Evolutionary conservation across 371 early-diverging fungal species (phyloP), one percentile per base, ranked within the genome.

Genomic region (Syncephalastrum sp.): DNA sequence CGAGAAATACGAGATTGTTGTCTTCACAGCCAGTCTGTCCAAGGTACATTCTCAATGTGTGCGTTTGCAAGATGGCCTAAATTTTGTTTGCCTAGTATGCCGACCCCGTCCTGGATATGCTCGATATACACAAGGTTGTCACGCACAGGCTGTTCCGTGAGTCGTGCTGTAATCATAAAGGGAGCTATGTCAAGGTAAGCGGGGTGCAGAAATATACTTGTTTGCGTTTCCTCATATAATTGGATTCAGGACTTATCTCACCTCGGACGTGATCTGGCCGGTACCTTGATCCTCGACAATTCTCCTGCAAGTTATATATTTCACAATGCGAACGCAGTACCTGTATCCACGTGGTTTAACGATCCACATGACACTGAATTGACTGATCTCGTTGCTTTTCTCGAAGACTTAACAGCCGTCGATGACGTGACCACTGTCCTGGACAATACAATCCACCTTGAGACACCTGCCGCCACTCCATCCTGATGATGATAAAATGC

Each of bases 281-380:
- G 85, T 51, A 87, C 89, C 5, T 84, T 93, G 38, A 93, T 93
- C 54, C 81, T 95, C 47, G 93, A 94, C 75, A 93, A 93, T 70
- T 94, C 95, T 27, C 97, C 97, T 15, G 89, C 95, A 25, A 91
- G 91, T 64, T 96, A 96, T 70, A 84, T 92, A 33, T 93, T 96
- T 71, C 98, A 97, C 62, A 93, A 91, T 29, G 81, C 88, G 43
- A 98, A 98, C 72, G 98, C 96, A 21, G 91, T 98, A 8, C 96
- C 96, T 19, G 93, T 98, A 48, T 90, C 93, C n/a, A 86, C 89
- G 15, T 98, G 98, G 98, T 94, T 96, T 69, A 92, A 92, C 64
- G 97, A 98, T 70, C 90, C 89, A 19, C 92, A 93, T 68, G 98
- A 97, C 68, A 91, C 93, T 27, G 97, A 96, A 77, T 78, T 98